These are phyloP conservation scores for Solanum piurae DNA, from an alignment of 257 asterid genomes.

Conservation along the genomic window DNA sequence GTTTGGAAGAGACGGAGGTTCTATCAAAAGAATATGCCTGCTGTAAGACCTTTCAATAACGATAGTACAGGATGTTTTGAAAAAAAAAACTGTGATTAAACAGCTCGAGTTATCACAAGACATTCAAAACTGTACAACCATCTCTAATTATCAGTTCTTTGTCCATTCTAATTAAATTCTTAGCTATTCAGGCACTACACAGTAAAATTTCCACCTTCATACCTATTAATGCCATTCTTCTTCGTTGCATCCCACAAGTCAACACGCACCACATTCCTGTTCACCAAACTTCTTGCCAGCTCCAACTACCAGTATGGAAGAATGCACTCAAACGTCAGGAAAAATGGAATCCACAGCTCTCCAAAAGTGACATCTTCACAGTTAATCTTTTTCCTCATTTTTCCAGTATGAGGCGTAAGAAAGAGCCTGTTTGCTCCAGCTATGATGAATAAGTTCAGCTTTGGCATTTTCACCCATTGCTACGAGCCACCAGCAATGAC, in stretches of 20 bases:
- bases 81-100: not conserved
- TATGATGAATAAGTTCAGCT: no score
- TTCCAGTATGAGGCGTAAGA: no score
- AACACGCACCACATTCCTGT: constrained; percentile 19
- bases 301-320: no score
- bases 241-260: constrained; percentile 43
- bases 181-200: no score
- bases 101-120: not conserved
- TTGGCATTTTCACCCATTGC: no score
- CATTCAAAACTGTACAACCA: not conserved
- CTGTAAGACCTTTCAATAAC: no score
- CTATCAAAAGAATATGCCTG: no score
- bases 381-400: constrained; percentile 11
- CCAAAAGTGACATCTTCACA: constrained; percentile 18
- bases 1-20: no score
- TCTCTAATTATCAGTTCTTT: not conserved
- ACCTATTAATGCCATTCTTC: constrained; percentile 14
- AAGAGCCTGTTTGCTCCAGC: no score
- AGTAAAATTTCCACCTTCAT: not conserved
- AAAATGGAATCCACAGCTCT: constrained; percentile 14
- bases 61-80: no score
- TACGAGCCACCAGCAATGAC: no score
- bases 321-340: constrained; percentile 25
- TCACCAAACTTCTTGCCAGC: constrained; percentile 16
- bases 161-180: no score